These are phyloP conservation scores for Spinacia oleracea DNA, from an alignment of 179 eudicot genomes.

Conservation along the genomic window DNA sequence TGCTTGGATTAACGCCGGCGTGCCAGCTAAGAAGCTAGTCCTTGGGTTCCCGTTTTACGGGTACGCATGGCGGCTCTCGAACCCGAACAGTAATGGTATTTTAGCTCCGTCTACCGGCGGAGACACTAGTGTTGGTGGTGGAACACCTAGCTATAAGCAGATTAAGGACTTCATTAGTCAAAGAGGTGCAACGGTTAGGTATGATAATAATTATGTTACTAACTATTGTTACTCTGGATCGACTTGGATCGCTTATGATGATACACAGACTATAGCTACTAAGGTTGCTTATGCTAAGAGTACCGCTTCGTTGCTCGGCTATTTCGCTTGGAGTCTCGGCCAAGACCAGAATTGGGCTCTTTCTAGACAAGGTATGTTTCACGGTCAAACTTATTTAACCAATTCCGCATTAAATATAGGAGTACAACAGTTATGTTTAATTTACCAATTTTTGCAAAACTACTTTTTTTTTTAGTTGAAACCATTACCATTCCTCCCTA, in stretches of 20 bases:
- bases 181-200: slow-evolving; percentile 37
- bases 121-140: slow-evolving; percentile 17
- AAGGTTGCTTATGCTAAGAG: slow-evolving; percentile 59
- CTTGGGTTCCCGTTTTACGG: slow-evolving; percentile 82
- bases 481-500: too few relatives aligned
- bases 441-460: too few relatives aligned
- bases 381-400: too few relatives aligned
- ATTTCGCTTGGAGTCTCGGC: too few relatives aligned
- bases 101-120: slow-evolving; percentile 51
- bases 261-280: slow-evolving; percentile 33
- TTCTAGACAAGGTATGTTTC: too few relatives aligned
- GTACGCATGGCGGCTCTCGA: slow-evolving; percentile 55
- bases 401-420: too few relatives aligned
- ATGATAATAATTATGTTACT: slow-evolving; percentile 44
- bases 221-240: slow-evolving; percentile 56
- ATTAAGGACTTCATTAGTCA: slow-evolving; percentile 23
- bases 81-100: slow-evolving; percentile 41
- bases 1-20: slow-evolving; percentile 63
- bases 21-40: slow-evolving; percentile 45
- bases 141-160: slow-evolving; percentile 34
- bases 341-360: too few relatives aligned
- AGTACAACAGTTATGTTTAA: too few relatives aligned
- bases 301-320: slow-evolving; percentile 11
- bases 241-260: slow-evolving; percentile 82
- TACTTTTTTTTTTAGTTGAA: too few relatives aligned